Evolutionary conservation across 371 early-diverging fungal genomes (phyloP).

Genomic region (Mortierella sp.): DNA sequence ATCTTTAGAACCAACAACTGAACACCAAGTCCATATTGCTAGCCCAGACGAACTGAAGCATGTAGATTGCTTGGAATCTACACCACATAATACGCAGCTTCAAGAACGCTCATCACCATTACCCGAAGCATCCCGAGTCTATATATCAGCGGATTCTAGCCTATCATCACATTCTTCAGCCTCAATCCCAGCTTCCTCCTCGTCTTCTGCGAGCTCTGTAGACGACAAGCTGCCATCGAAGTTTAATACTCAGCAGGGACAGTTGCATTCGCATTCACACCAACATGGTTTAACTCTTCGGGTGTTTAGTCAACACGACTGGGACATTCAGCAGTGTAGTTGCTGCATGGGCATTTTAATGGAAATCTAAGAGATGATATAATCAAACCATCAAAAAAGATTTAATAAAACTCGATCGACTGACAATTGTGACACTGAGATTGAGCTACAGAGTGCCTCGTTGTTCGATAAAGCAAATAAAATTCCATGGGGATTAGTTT

Average conservation of each 20-base stretch:
- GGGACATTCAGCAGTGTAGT: constrained; percentile 39
- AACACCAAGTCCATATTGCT: constrained; percentile 1
- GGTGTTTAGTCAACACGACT: background rate
- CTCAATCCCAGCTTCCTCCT: background rate
- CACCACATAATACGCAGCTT: background rate
- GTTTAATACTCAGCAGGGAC: background rate
- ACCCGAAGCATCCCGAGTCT: background rate
- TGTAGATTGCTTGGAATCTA: no score
- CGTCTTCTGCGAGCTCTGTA: background rate
- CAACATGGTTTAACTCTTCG: background rate
- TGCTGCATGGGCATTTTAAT: constrained; percentile 46
- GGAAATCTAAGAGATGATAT: constrained; percentile 16
- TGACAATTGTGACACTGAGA: no score
- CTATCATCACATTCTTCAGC: background rate
- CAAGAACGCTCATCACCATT: no score
- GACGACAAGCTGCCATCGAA: background rate
- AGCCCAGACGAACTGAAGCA: constrained; percentile 13
- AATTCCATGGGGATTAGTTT: no score
- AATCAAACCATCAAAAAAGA: background rate
- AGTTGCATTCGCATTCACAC: background rate
- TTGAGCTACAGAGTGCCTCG: no score
- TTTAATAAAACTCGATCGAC: no score
- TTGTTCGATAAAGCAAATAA: no score
- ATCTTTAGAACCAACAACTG: constrained; percentile 20
- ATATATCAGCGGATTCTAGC: background rate